Evolutionary conservation across 352 stramenopile genomes (phyloP).

Genomic region (Aphanomyces astaci): DNA sequence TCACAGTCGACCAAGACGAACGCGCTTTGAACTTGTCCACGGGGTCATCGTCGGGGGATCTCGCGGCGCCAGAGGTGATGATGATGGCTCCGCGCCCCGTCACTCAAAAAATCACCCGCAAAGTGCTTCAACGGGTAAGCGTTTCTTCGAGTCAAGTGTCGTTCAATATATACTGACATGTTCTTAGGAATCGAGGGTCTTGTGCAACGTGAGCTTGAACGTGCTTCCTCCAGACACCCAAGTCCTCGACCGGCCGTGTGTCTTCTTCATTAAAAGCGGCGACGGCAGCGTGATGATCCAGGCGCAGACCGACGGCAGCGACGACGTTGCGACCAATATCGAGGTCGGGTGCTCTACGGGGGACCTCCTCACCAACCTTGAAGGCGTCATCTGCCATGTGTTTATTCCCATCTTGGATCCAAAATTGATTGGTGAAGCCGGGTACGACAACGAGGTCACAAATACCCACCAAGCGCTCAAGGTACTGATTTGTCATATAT

Average conservation of each 20-base stretch:
- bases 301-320: conserved; percentile 19
- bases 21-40: conserved; percentile 31
- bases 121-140: no score
- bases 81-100: no score
- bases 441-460: conserved; percentile 1
- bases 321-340: conserved; percentile 50
- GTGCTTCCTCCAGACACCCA: conserved; percentile 43
- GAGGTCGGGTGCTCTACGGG: conserved; percentile 85
- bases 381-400: conserved; percentile 81
- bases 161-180: not conserved
- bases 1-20: conserved; percentile 66
- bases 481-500: not conserved
- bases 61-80: no score
- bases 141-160: no score
- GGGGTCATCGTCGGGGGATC: not conserved
- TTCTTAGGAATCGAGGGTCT: conserved; percentile 15
- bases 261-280: conserved; percentile 76
- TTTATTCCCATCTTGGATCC: conserved; percentile 83
- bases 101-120: conserved; percentile 2
- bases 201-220: conserved; percentile 64
- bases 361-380: conserved; percentile 73
- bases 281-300: conserved; percentile 42
- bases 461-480: conserved; percentile 20
- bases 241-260: conserved; percentile 41
- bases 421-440: conserved; percentile 33